These are phyloP conservation scores for Daldinia sp. DNA, from an alignment of 2,329 filamentous ascomycete species.

Conservation along the genomic window DNA sequence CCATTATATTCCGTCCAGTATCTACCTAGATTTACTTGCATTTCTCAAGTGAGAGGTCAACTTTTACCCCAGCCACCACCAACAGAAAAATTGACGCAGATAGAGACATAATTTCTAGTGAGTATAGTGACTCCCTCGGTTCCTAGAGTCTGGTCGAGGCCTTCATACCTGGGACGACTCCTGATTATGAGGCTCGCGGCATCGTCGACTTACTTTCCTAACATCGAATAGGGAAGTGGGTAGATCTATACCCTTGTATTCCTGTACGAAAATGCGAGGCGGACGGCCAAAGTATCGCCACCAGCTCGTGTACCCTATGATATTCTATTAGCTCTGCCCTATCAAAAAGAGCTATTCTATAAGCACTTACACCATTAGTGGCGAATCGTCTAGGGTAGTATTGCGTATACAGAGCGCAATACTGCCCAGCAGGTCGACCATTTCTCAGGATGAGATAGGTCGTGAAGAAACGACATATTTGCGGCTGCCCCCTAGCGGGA, in stretches of 20 bases:
- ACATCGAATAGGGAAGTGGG: no score
- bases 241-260: not conserved
- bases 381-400: constrained; percentile 42
- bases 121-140: no score
- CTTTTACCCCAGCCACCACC: no score
- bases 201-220: not conserved
- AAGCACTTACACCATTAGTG: constrained; percentile 38
- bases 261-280: constrained; percentile 22
- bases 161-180: not conserved
- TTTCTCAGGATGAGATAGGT: constrained; percentile 51
- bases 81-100: no score
- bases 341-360: no score
- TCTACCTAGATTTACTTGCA: no score
- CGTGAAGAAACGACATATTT: constrained; percentile 49
- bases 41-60: no score
- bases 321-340: constrained; percentile 3
- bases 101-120: no score
- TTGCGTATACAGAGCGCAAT: constrained; percentile 51
- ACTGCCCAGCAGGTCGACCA: constrained; percentile 47
- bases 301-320: constrained; percentile 38
- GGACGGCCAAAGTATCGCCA: constrained; percentile 15
- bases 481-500: constrained; percentile 32
- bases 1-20: no score
- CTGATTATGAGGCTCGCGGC: not conserved
- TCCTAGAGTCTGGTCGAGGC: no score